A percentile compares a stretch with the other conserved stretches of the same genome.
Conservation (phyloP, 2,329 filamentous ascomycete genomes). For the Sordariomycetes sp. region DNA sequence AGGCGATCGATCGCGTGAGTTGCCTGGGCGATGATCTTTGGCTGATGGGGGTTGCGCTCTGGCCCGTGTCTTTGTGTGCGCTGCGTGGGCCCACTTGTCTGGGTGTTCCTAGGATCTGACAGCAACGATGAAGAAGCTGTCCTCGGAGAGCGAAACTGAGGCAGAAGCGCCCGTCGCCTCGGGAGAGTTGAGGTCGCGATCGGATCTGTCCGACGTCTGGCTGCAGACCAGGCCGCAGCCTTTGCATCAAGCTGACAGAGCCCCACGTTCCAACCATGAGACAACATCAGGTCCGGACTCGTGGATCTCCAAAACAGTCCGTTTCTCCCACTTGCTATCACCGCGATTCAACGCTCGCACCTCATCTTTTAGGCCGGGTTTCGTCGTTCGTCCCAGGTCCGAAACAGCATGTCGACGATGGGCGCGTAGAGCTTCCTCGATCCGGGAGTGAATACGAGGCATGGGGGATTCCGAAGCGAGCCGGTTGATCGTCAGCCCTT, state of each 20-base stretch:
- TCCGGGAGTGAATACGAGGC: background rate
- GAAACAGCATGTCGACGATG: background rate
- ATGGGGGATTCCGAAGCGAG: background rate
- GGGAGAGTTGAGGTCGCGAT: background rate
- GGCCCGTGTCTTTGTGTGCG: background rate
- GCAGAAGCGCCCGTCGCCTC: background rate
- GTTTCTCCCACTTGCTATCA: background rate
- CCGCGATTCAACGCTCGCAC: background rate
- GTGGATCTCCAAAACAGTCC: background rate
- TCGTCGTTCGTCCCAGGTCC: background rate
- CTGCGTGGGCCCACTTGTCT: background rate
- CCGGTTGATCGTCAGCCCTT: background rate
- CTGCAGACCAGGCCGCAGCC: background rate
- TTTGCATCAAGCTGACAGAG: background rate
- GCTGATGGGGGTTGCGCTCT: background rate
- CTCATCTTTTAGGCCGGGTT: background rate
- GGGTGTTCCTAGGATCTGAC: background rate
- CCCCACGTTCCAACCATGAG: background rate
- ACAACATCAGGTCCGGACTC: background rate
- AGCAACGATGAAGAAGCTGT: background rate
- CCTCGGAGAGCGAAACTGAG: background rate
- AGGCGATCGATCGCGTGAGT: background rate
- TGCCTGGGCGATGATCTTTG: background rate
- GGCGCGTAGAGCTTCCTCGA: background rate
- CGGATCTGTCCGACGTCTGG: background rate